These are phyloP conservation scores for Exophiala mesophila DNA, from an alignment of 2,329 filamentous ascomycete genomes.

Conservation along the genomic window DNA sequence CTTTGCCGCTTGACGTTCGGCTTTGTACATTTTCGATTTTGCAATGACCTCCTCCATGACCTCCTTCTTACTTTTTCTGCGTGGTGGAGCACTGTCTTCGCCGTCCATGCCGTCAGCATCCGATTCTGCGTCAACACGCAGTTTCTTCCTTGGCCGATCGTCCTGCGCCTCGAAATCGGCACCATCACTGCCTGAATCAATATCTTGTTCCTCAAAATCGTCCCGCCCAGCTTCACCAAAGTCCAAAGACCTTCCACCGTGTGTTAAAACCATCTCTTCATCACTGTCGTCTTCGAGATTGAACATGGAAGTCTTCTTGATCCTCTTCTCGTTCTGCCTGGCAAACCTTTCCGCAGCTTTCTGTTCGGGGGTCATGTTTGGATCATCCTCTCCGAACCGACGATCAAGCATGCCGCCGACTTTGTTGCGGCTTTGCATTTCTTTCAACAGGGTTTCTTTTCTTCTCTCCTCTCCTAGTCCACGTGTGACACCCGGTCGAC, in stretches of 20 bases:
- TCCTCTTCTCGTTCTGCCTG: slow-evolving; percentile 72
- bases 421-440: slow-evolving; percentile 85
- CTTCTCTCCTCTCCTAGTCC: slow-evolving; percentile 81
- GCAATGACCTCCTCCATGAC: slow-evolving; percentile 97
- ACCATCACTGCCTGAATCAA: slow-evolving; percentile 35
- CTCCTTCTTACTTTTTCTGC: slow-evolving; percentile 92
- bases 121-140: slow-evolving; percentile 45
- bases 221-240: slow-evolving; percentile 57
- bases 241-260: slow-evolving; percentile 70
- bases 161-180: slow-evolving; percentile 39
- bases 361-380: slow-evolving; percentile 87
- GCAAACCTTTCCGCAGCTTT: slow-evolving; percentile 88
- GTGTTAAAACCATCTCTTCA: slow-evolving; percentile 68
- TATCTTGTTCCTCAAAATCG: slow-evolving; percentile 74
- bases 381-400: slow-evolving; percentile 92
- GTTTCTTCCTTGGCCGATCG: slow-evolving; percentile 38
- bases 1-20: slow-evolving; percentile 85
- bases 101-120: slow-evolving; percentile 44
- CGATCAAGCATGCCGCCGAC: slow-evolving; percentile 88
- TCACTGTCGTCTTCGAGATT: slow-evolving; percentile 82
- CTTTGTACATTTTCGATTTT: slow-evolving; percentile 93
- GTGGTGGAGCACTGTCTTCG: slow-evolving; percentile 58
- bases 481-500: slow-evolving; percentile 77
- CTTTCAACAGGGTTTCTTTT: slow-evolving; percentile 75
- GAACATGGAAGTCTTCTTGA: slow-evolving; percentile 76